These are phyloP conservation scores for Lentinus brumalis DNA, from an alignment of 768 basidiomycete genomes.

Conservation along the genomic window DNA sequence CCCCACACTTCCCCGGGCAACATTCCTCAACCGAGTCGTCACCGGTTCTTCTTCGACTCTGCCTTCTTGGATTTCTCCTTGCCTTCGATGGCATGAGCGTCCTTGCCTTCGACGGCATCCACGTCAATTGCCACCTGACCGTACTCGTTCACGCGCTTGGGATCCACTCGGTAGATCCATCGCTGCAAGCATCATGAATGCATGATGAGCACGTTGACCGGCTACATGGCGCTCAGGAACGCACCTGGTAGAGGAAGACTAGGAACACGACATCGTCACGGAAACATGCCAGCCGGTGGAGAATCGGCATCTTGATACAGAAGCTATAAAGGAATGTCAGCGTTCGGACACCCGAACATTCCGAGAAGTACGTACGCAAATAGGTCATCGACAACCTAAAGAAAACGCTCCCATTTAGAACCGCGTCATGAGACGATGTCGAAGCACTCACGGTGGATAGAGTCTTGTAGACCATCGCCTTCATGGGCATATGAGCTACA, in stretches of 20 bases:
- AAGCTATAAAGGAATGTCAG: constrained; percentile 51
- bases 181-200: constrained; percentile 49
- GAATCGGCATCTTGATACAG: constrained; percentile 95
- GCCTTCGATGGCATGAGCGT: constrained; percentile 20
- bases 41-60: constrained; percentile 40
- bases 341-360: not conserved
- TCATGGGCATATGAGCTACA: constrained; percentile 98
- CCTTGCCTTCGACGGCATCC: constrained; percentile 37
- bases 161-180: constrained; percentile 97
- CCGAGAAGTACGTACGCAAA: constrained; percentile 65
- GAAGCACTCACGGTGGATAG: constrained; percentile 60
- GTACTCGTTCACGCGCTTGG: constrained; percentile 94
- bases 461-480: constrained; percentile 96
- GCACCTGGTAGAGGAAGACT: constrained; percentile 88
- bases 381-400: constrained; percentile 80
- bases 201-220: constrained; percentile 19
- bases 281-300: constrained; percentile 91
- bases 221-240: constrained; percentile 24
- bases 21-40: constrained; percentile 18
- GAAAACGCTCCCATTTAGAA: not conserved
- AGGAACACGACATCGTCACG: constrained; percentile 91
- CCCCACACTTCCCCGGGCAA: constrained; percentile 7
- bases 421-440: not conserved
- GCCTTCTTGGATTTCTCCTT: constrained; percentile 18
- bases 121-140: constrained; percentile 73